These are phyloP conservation scores for Thuidium tamariscinum DNA, from an alignment of 225 moss, liverwort and hornwort species.

Conservation along the genomic window DNA sequence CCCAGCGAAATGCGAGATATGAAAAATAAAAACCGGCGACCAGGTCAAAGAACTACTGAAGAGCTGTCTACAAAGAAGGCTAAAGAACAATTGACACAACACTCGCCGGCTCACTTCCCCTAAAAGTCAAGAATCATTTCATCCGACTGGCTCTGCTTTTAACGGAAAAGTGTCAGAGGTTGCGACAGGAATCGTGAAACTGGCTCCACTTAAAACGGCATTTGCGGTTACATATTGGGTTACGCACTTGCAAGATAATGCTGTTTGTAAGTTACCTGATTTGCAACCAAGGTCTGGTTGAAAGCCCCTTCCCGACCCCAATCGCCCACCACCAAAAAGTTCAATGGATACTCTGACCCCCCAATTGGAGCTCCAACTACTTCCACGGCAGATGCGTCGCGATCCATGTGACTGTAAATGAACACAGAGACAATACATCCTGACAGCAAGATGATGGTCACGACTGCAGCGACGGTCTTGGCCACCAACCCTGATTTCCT, in stretches of 20 bases:
- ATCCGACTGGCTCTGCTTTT: not conserved
- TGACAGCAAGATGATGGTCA: constrained; percentile 9
- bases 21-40: not conserved
- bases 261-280: constrained; percentile 5
- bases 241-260: not conserved
- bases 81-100: not conserved
- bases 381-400: not conserved
- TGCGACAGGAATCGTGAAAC: not conserved
- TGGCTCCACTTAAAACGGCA: not conserved
- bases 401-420: not conserved
- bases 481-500: not conserved
- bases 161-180: not conserved
- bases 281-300: constrained; percentile 47
- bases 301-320: constrained; percentile 48
- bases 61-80: not conserved
- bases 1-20: not conserved
- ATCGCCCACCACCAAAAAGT: constrained; percentile 49
- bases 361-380: not conserved
- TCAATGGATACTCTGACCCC: constrained; percentile 4
- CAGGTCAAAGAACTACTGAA: not conserved
- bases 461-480: not conserved
- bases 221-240: not conserved
- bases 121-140: too few species aligned
- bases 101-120: not conserved
- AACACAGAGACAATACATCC: constrained; percentile 9